phyloP scores from a whole-genome alignment of 2,329 filamentous ascomycete species.

The Ophiostoma ulmi region DNA sequence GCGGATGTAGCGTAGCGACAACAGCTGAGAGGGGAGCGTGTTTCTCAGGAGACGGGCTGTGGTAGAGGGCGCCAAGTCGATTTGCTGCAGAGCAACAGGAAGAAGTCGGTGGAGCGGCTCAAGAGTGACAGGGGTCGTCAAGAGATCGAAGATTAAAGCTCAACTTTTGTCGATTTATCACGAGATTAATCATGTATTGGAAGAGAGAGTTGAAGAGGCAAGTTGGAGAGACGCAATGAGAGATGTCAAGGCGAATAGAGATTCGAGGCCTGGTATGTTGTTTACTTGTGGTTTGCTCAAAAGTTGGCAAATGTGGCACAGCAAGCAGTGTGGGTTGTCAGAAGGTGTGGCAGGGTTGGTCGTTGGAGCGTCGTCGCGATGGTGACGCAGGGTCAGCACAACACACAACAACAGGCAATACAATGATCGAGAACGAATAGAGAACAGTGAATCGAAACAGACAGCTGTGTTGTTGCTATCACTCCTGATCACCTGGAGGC shows the following conservation, averaged over 20 bases:
- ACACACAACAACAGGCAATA: constrained; percentile 17
- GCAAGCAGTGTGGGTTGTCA: neutral
- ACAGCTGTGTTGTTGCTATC: neutral
- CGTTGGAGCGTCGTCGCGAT: constrained; percentile 15
- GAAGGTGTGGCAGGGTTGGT: neutral
- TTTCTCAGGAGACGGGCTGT: constrained; percentile 20
- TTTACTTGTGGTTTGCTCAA: no score
- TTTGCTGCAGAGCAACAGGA: constrained; percentile 20
- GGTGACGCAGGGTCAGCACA: constrained; percentile 18
- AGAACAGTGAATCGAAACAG: neutral
- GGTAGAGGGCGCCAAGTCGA: constrained; percentile 20
- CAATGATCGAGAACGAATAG: neutral
- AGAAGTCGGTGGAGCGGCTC: constrained; percentile 17
- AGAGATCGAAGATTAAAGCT: neutral
- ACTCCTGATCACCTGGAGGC: neutral
- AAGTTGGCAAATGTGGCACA: no score
- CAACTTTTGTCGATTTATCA: neutral
- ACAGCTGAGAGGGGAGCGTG: neutral
- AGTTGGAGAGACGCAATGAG: no score
- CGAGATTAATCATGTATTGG: neutral
- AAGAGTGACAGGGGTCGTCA: neutral
- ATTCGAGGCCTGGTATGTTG: neutral
- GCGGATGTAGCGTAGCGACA: neutral
- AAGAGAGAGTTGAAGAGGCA: no score
- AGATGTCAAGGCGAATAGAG: neutral